Conservation (phyloP, 495 filamentous ascomycete species). For the Tuber borchii region DNA sequence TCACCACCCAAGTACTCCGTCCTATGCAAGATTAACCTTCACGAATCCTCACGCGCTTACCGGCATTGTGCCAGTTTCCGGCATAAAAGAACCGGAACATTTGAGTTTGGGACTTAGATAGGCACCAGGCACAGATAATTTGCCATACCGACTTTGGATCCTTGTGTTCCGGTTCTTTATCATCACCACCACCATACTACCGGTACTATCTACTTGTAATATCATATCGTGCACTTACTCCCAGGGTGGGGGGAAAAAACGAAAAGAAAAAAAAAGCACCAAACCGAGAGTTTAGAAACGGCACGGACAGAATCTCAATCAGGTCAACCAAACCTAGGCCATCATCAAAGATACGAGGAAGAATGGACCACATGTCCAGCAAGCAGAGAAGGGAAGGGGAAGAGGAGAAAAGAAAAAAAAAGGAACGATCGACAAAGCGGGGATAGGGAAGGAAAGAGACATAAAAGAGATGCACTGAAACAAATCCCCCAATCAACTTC, state of each 20-base stretch:
- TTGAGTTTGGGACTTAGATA: no score
- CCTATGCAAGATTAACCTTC: not conserved
- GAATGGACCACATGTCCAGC: not conserved
- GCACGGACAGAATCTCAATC: not conserved
- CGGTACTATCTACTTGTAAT: no score
- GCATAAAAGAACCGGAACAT: no score
- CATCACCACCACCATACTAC: not conserved
- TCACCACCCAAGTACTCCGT: not conserved
- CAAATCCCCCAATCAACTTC: slow-evolving; percentile 1
- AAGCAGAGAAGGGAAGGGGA: not conserved
- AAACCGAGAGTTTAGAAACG: not conserved
- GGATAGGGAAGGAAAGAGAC: not conserved
- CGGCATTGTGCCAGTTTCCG: not conserved
- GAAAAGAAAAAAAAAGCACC: not conserved
- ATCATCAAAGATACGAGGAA: not conserved
- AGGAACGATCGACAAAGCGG: not conserved
- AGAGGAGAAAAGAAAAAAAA: not conserved
- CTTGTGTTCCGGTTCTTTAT: not conserved
- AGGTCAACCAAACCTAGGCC: slow-evolving; percentile 1
- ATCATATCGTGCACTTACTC: not conserved
- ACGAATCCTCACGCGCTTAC: not conserved
- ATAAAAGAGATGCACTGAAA: not conserved
- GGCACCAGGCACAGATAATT: no score
- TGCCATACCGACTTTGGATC: no score
- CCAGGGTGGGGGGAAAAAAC: not conserved